Evolutionary conservation across 2,329 filamentous ascomycete genomes (phyloP).

Genomic region (Corinectria fuckeliana): DNA sequence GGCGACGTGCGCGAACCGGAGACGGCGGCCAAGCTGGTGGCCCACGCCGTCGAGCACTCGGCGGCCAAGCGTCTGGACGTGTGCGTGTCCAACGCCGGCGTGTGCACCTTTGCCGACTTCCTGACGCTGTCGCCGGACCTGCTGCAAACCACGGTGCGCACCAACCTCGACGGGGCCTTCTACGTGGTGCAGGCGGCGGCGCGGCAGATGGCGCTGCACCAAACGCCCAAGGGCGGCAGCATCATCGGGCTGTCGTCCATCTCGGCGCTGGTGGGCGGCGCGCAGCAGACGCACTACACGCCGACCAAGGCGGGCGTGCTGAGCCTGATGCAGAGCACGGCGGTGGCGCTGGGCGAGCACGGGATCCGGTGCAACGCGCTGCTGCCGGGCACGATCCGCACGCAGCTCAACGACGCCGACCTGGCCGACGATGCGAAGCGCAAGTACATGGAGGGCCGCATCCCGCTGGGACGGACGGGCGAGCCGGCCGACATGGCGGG

Average conservation of each 20-base stretch:
- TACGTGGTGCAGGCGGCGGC: slow-evolving; percentile 86
- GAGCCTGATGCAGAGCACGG: slow-evolving; percentile 82
- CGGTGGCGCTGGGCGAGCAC: slow-evolving; percentile 78
- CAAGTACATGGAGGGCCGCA: slow-evolving; percentile 79
- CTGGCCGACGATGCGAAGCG: slow-evolving; percentile 75
- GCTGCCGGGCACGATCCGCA: slow-evolving; percentile 82
- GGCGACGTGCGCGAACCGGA: slow-evolving; percentile 81
- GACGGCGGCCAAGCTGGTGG: slow-evolving; percentile 73
- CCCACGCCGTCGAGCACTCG: slow-evolving; percentile 63
- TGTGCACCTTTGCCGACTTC: slow-evolving; percentile 90
- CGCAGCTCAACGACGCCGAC: slow-evolving; percentile 85
- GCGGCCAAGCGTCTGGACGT: slow-evolving; percentile 71
- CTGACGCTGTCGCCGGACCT: slow-evolving; percentile 74
- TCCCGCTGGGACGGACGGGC: slow-evolving; percentile 79
- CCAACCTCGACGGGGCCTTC: slow-evolving; percentile 89
- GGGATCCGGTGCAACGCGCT: slow-evolving; percentile 83
- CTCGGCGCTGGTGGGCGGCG: slow-evolving; percentile 78
- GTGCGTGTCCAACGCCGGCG: slow-evolving; percentile 87
- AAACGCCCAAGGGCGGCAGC: slow-evolving; percentile 72
- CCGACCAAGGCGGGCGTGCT: slow-evolving; percentile 86
- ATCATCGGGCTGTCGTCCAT: slow-evolving; percentile 82
- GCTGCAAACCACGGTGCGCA: slow-evolving; percentile 73
- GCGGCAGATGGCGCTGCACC: slow-evolving; percentile 73
- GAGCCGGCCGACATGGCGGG: slow-evolving; percentile 77
- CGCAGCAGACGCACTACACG: slow-evolving; percentile 82